phyloP scores from a whole-genome alignment of 2,329 filamentous ascomycete species.

The Ilyonectria mors-panacis region DNA sequence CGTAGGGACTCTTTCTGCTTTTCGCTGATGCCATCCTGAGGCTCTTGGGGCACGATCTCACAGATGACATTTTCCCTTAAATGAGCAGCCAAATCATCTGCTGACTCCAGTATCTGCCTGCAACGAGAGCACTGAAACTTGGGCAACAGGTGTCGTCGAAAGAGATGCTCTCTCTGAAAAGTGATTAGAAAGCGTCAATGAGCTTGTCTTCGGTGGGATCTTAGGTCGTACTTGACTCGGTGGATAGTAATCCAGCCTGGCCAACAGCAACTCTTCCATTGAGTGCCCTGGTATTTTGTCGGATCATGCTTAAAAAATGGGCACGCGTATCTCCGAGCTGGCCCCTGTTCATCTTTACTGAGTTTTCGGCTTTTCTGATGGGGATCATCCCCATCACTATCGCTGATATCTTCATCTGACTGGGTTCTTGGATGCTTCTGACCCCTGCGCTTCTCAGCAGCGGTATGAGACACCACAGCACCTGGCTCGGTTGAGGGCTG shows the following conservation, averaged over 20 bases:
- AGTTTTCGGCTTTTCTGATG: neutral
- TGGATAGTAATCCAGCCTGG: constrained; percentile 32
- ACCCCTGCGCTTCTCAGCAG: neutral
- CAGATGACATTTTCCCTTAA: constrained; percentile 16
- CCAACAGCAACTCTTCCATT: constrained; percentile 31
- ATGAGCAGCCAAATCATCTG: neutral
- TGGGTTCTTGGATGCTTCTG: neutral
- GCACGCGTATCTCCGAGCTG: constrained; percentile 29
- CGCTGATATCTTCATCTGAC: neutral
- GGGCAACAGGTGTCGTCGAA: constrained; percentile 19
- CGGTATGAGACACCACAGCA: neutral
- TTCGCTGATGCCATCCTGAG: constrained; percentile 25
- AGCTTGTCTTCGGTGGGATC: neutral
- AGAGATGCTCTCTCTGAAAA: constrained; percentile 31
- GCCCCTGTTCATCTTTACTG: constrained; percentile 1
- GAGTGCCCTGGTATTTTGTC: constrained; percentile 12
- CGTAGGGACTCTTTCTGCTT: constrained; percentile 14
- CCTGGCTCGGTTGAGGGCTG: neutral
- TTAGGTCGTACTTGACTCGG: constrained; percentile 32
- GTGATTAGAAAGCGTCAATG: neutral
- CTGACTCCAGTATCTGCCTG: constrained; percentile 16
- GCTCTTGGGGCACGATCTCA: constrained; percentile 5
- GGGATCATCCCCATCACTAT: neutral
- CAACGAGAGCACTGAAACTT: constrained; percentile 29
- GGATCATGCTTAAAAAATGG: constrained; percentile 36